Percentiles rank a stretch among this genome's conserved stretches.
Conservation (phyloP, 129 eudicot species). For the Artemisia annua region DNA sequence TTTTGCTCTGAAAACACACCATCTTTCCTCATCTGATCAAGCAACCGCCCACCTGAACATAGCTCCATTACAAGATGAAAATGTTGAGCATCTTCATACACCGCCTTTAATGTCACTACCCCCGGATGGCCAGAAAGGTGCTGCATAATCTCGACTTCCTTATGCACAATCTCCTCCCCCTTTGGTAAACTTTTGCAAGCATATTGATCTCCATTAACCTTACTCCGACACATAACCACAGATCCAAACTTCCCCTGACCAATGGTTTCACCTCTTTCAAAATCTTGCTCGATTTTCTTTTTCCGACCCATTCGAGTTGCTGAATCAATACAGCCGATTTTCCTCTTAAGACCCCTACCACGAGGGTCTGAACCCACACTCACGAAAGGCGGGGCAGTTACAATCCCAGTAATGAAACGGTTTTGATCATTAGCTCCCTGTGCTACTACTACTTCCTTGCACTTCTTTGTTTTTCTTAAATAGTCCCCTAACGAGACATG, state of each 20-base stretch:
- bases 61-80: conserved; percentile 63
- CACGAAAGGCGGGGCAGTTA: conserved; percentile 43
- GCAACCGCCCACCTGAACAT: conserved; percentile 49
- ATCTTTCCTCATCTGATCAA: conserved; percentile 51
- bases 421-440: conserved; percentile 11
- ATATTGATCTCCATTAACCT: conserved; percentile 35
- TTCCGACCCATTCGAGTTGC: conserved; percentile 51
- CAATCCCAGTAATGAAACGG: conserved; percentile 29
- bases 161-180: conserved; percentile 58
- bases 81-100: conserved; percentile 47
- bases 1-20: conserved; percentile 49
- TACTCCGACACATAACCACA: conserved; percentile 43
- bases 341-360: conserved; percentile 57
- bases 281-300: conserved; percentile 57
- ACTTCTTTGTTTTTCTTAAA: conserved; percentile 38
- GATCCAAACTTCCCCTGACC: conserved; percentile 64
- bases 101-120: conserved; percentile 50
- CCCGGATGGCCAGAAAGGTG: conserved; percentile 65
- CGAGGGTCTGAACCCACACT: conserved; percentile 34
- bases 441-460: conserved; percentile 35
- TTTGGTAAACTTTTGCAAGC: conserved; percentile 55
- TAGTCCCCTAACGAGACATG: conserved; percentile 43
- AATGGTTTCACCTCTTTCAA: conserved; percentile 33
- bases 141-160: conserved; percentile 64
- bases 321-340: conserved; percentile 52